phyloP scores from a whole-genome alignment of 371 early-diverging fungal genomes.

The Mucor sp. region DNA sequence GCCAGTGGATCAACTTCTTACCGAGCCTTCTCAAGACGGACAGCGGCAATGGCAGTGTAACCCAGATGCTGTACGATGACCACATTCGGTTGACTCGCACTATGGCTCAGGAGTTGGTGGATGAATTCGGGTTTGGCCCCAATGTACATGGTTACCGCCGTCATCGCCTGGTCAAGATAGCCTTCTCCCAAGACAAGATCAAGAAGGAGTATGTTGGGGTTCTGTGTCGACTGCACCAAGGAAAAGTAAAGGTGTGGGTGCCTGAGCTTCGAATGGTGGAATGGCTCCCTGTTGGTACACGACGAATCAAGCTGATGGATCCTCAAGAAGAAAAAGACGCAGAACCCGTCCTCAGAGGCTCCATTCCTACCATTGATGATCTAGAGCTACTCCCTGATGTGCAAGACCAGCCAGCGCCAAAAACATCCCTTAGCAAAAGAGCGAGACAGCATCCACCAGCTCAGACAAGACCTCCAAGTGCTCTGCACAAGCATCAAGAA shows the following conservation, averaged over 20 bases:
- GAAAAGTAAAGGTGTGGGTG: constrained; percentile 42
- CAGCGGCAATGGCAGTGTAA: not conserved
- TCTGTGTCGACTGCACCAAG: constrained; percentile 34
- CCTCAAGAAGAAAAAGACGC: constrained; percentile 27
- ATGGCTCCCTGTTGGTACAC: constrained; percentile 41
- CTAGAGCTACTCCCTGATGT: not conserved
- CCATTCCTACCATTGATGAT: not conserved
- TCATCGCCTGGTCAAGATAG: constrained; percentile 48
- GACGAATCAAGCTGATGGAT: constrained; percentile 37
- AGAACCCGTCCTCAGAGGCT: not conserved
- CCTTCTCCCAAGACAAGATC: constrained; percentile 18
- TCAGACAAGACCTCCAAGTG: not conserved
- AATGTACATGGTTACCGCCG: constrained; percentile 56
- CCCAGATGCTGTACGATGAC: not conserved
- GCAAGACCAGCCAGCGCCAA: no score
- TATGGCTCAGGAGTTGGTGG: constrained; percentile 48
- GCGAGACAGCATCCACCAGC: no score
- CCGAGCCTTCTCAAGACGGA: not conserved
- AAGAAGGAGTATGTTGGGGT: constrained; percentile 34
- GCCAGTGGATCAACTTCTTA: not conserved
- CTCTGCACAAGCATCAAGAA: not conserved
- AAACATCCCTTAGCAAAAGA: no score
- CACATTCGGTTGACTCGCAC: constrained; percentile 43
- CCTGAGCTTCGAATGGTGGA: constrained; percentile 37
- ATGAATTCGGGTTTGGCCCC: constrained; percentile 46